A percentile compares a stretch with the other conserved stretches of the same genome.
Conservation (phyloP, 2,329 filamentous ascomycete genomes). For the Didymella glomerata region DNA sequence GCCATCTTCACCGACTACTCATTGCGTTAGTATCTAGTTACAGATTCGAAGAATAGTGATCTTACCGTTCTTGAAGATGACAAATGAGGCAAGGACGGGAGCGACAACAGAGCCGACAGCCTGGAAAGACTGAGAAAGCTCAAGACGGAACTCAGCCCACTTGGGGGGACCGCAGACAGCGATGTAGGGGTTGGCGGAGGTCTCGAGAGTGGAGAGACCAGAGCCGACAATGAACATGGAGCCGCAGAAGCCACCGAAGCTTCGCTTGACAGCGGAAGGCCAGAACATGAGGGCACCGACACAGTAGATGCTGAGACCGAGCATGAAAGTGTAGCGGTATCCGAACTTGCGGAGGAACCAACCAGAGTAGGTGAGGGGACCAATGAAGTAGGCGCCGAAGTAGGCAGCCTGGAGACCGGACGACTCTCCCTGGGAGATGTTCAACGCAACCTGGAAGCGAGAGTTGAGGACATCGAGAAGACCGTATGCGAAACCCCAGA, state of each 20-base stretch:
- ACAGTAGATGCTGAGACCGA: conserved; percentile 73
- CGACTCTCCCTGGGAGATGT: conserved; percentile 62
- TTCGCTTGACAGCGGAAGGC: conserved; percentile 77
- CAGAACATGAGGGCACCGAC: conserved; percentile 82
- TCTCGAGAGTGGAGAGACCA: conserved; percentile 77
- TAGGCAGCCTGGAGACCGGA: conserved; percentile 71
- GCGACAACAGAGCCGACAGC: conserved; percentile 78
- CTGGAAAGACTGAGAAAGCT: conserved; percentile 80
- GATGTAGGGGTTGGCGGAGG: conserved; percentile 79
- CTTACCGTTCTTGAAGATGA: conserved; percentile 74
- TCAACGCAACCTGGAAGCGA: conserved; percentile 54
- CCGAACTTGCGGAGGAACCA: conserved; percentile 75
- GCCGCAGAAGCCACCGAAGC: conserved; percentile 77
- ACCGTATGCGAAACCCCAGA: conserved; percentile 62
- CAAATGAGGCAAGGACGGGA: conserved; percentile 75
- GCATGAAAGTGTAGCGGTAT: conserved; percentile 82
- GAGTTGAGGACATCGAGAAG: conserved; percentile 57
- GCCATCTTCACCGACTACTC: conserved; percentile 57
- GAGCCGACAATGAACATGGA: conserved; percentile 77
- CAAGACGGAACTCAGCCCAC: conserved; percentile 79
- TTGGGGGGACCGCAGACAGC: conserved; percentile 76
- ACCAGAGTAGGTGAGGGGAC: conserved; percentile 62
- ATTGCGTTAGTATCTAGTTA: too few species aligned
- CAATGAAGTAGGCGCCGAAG: conserved; percentile 67
- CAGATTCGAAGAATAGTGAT: too few species aligned